These are phyloP conservation scores for Nidularia sp. DNA, from an alignment of 768 basidiomycete species.

Conservation along the genomic window DNA sequence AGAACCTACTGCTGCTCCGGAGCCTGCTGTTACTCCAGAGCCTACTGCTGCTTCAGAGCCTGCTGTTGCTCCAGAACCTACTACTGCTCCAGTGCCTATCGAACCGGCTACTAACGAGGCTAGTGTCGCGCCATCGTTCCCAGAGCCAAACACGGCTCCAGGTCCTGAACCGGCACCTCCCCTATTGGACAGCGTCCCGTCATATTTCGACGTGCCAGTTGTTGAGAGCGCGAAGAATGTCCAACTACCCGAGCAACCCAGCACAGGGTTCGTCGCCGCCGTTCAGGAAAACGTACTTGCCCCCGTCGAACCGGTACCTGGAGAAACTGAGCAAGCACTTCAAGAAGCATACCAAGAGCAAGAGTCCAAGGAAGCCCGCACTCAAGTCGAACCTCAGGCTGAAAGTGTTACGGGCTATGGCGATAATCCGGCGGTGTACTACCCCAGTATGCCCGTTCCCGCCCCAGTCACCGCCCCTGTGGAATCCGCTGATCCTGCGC, in stretches of 20 bases:
- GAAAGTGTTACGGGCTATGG: not conserved
- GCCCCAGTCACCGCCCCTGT: not conserved
- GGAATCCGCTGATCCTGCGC: no score
- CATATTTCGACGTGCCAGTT: constrained; percentile 23
- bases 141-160: no score
- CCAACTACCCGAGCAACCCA: constrained; percentile 5
- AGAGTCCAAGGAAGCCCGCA: no score
- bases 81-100: not conserved
- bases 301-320: no score
- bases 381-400: not conserved
- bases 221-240: constrained; percentile 16
- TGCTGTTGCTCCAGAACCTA: not conserved
- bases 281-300: constrained; percentile 8
- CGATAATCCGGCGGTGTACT: not conserved
- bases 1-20: not conserved
- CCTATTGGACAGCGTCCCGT: constrained; percentile 14
- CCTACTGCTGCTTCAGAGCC: not conserved
- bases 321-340: no score
- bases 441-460: not conserved
- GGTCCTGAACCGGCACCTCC: constrained; percentile 7
- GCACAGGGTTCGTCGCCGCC: constrained; percentile 10
- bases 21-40: not conserved
- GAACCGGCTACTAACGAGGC: no score
- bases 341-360: no score
- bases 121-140: no score